phyloP scores from a whole-genome alignment of 1,284 basidiomycete genomes.

The Leccinum pachyderme region DNA sequence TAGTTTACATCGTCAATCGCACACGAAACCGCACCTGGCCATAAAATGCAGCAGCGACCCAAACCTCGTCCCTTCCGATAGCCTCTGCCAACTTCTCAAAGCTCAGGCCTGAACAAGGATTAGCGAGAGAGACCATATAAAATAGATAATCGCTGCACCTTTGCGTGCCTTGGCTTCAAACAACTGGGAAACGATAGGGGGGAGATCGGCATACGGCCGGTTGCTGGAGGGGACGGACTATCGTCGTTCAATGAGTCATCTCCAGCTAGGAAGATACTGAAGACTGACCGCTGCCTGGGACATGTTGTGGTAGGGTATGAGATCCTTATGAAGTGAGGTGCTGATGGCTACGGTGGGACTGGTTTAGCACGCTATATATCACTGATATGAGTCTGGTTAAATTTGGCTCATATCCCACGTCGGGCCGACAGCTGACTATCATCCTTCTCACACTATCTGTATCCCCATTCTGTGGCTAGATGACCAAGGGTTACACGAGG shows the following conservation, averaged over 20 bases:
- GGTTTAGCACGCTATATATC: constrained; percentile 10
- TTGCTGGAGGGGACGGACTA: constrained; percentile 45
- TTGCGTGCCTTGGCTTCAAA: constrained; percentile 70
- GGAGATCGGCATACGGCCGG: constrained; percentile 51
- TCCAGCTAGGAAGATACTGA: neutral
- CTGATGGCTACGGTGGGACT: neutral
- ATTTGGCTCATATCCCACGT: constrained; percentile 1
- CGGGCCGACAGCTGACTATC: neutral
- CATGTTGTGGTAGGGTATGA: constrained; percentile 26
- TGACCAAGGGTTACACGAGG: constrained; percentile 3
- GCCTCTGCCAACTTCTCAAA: constrained; percentile 72
- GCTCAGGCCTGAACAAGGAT: constrained; percentile 49
- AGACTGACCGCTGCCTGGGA: constrained; percentile 39
- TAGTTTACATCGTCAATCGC: neutral
- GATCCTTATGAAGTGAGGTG: too few relatives aligned
- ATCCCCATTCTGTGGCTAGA: constrained; percentile 4
- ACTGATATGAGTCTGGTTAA: constrained; percentile 2
- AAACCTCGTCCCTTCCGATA: constrained; percentile 80
- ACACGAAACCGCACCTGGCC: constrained; percentile 57
- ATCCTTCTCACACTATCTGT: constrained; percentile 5
- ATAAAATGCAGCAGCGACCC: constrained; percentile 87
- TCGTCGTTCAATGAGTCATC: neutral
- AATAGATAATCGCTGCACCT: constrained; percentile 37
- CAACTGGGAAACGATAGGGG: constrained; percentile 49
- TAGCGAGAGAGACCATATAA: constrained; percentile 2